phyloP scores from a whole-genome alignment of 495 filamentous ascomycete genomes.

The Daldinia bambusicola region DNA sequence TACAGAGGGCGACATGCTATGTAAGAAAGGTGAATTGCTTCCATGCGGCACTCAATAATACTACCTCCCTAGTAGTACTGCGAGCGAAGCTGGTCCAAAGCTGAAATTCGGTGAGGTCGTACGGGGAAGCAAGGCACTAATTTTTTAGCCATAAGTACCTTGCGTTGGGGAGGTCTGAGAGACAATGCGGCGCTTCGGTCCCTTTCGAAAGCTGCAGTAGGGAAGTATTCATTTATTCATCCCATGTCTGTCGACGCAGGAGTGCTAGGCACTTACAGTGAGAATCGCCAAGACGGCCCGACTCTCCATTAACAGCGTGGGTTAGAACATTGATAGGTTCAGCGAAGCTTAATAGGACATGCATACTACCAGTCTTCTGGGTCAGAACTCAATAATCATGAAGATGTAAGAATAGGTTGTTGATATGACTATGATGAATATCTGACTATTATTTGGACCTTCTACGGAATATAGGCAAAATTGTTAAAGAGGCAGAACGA shows the following conservation, averaged over 20 bases:
- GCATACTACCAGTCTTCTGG: background rate
- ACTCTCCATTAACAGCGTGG: constrained; percentile 15
- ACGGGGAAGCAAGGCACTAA: background rate
- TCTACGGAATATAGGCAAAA: too few species aligned
- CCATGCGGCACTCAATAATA: background rate
- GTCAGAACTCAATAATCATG: background rate
- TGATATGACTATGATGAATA: background rate
- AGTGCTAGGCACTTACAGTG: background rate
- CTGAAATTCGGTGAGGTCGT: background rate
- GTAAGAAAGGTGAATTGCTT: background rate
- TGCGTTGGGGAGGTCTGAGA: background rate
- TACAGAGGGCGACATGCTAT: background rate
- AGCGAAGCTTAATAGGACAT: background rate
- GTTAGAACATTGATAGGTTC: background rate
- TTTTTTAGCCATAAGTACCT: background rate
- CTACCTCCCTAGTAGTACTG: background rate
- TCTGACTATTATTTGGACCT: too few species aligned
- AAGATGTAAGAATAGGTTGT: background rate
- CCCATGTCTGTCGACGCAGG: constrained; percentile 10
- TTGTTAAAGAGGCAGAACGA: too few species aligned
- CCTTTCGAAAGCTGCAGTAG: background rate
- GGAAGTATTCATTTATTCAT: constrained; percentile 15
- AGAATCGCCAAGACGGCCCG: constrained; percentile 36
- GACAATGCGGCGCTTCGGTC: background rate
- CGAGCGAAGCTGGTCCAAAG: background rate